phyloP scores from a whole-genome alignment of 768 basidiomycete genomes.

The Brasilioporus rufonigricans region DNA sequence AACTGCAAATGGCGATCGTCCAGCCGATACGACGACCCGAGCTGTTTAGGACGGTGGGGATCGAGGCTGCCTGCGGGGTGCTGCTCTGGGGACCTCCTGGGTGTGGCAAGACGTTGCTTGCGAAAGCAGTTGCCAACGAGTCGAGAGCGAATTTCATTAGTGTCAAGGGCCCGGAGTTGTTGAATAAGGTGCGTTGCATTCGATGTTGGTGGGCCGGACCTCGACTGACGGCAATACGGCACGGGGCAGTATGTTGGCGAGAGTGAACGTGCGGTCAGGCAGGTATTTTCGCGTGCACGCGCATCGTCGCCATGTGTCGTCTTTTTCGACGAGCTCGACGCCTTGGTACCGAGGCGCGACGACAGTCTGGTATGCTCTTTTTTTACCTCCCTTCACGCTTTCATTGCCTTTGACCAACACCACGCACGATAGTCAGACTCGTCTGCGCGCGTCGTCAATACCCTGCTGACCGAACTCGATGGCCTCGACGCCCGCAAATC shows the following conservation, averaged over 20 bases:
- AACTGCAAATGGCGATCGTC: not conserved
- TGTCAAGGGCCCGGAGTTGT: not conserved
- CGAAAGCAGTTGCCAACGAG: not conserved
- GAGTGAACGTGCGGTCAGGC: not conserved
- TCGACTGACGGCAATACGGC: not conserved
- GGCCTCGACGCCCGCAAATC: constrained; percentile 13
- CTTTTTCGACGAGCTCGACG: not conserved
- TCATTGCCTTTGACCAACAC: not conserved
- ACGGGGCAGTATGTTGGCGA: not conserved
- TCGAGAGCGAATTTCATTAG: not conserved
- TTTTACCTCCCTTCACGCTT: not conserved
- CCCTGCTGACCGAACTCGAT: not conserved
- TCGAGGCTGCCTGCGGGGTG: not conserved
- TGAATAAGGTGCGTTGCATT: not conserved
- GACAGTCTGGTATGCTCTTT: not conserved
- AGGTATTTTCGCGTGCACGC: not conserved
- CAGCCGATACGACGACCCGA: not conserved
- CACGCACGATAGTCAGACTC: not conserved
- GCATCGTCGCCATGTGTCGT: not conserved
- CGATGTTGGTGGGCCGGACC: not conserved
- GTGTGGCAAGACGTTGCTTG: not conserved
- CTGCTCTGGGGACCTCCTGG: not conserved
- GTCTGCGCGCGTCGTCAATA: not conserved
- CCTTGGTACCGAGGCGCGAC: not conserved
- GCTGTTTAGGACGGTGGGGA: not conserved